Evolutionary conservation across 768 basidiomycete genomes (phyloP), one percentile per base, ranked within the genome.

Genomic region (Boletus subcaerulescens): DNA sequence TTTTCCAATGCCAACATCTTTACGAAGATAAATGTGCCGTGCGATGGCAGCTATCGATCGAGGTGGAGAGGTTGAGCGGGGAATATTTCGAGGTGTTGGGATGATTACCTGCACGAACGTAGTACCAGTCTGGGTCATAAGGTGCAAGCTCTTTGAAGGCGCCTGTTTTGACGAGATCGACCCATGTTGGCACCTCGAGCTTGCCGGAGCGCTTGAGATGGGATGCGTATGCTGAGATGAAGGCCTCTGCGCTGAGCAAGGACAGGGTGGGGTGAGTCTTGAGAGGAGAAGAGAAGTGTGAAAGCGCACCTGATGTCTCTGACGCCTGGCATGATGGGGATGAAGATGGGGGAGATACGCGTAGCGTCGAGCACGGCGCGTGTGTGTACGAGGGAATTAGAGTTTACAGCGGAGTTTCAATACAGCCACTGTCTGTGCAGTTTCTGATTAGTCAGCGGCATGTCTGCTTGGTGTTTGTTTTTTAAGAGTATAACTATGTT

Each of bases 41-140:
- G 96, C 96, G 67, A 98, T 77, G 60, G 95, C 92, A 72, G 95
- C 95, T 97, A 66, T 33, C 32, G 22, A 46, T 52, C 15, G 18
- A 12, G 22, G 13, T 13, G 11, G 33, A 15, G 12, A 29, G 4
- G 1, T 17, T 56, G 45, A 57, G 47, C 24, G 11, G 43, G 17
- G 5, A 7, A 35, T 1, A 32, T 17, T 22, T 45, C 11, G 35
- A 36, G 2, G 24, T 18, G 38, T 39, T 0, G 20, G 32, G 6
- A 41, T 24, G 82, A 86, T 72, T 69, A 97, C 95, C 95, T 77
- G 96, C 91, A 68, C 97, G 93, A 73, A 96, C 82, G 78, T 98
- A 99, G 84, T 86, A 99, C 97, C 97, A 99, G 76, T 99, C 97
- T 41, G 93, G 91, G 76, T 98, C 93, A 78, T 98, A 98, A 51